Evolutionary conservation across 768 basidiomycete species (phyloP).

Genomic region (Cyclocybe cylindracea): DNA sequence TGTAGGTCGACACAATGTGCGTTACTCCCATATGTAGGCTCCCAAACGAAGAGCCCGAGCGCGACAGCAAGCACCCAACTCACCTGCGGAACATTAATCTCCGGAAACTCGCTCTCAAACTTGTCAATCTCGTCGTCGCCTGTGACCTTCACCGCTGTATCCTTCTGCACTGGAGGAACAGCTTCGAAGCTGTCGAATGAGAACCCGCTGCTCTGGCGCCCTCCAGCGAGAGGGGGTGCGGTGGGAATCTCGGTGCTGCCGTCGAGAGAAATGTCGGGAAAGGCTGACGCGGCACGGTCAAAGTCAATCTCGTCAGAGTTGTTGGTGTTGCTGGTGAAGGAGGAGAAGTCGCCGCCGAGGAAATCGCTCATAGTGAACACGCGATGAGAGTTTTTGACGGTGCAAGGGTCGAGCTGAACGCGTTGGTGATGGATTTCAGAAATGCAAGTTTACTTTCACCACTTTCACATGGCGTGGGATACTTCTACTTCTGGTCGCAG

Average conservation of each 20-base stretch:
- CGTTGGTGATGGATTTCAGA: too few relatives aligned
- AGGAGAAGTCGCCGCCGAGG: slow-evolving; percentile 28
- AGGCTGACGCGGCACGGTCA: slow-evolving; percentile 78
- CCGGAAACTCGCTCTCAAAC: slow-evolving; percentile 86
- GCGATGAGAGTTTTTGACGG: too few relatives aligned
- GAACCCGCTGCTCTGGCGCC: slow-evolving; percentile 46
- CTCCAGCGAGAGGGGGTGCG: slow-evolving; percentile 30
- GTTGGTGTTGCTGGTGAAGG: slow-evolving; percentile 23
- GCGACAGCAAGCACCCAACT: slow-evolving; percentile 9
- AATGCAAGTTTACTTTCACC: too few relatives aligned
- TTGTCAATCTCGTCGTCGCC: slow-evolving; percentile 84
- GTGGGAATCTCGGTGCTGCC: slow-evolving; percentile 56
- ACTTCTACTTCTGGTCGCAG: too few relatives aligned
- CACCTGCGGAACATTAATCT: slow-evolving; percentile 57
- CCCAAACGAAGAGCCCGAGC: not conserved
- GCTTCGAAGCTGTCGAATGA: slow-evolving; percentile 68
- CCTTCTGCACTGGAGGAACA: slow-evolving; percentile 33
- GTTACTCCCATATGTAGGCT: not conserved
- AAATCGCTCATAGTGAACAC: slow-evolving; percentile 22
- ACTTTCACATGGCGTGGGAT: too few relatives aligned
- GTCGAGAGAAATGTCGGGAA: slow-evolving; percentile 83
- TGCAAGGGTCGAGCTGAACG: too few relatives aligned
- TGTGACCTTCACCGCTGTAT: slow-evolving; percentile 73
- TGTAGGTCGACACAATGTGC: not conserved
- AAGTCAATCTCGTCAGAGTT: slow-evolving; percentile 71